A percentile compares a stretch with the other conserved stretches of the same genome.
These are phyloP conservation scores for Beauveria pseudobassiana DNA, from an alignment of 2,329 filamentous ascomycete genomes.

Conservation along the genomic window DNA sequence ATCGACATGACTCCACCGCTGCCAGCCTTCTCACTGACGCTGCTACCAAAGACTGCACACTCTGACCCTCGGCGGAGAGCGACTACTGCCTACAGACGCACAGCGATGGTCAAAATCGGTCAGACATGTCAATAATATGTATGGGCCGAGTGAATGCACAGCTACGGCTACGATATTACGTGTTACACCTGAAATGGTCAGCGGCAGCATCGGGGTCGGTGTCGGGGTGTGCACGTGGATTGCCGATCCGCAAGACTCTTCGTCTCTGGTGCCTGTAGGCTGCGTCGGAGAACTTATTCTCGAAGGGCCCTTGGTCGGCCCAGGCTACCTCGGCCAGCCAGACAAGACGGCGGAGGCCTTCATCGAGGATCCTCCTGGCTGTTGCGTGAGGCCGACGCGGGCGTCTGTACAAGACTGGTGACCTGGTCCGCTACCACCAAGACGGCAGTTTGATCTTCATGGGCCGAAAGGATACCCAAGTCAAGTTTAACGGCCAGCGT, in stretches of 20 bases:
- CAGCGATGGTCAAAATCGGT: neutral
- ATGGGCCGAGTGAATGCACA: conserved; percentile 2
- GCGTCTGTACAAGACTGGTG: conserved; percentile 18
- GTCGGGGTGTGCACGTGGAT: conserved; percentile 6
- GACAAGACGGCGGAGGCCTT: conserved; percentile 19
- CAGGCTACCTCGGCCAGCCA: conserved; percentile 13
- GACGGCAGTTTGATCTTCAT: conserved; percentile 30
- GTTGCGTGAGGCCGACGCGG: neutral
- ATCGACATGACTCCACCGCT: conserved; percentile 1
- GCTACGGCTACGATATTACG: neutral
- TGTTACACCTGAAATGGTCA: neutral
- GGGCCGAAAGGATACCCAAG: conserved; percentile 45
- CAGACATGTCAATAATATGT: conserved; percentile 5
- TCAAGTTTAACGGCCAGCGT: conserved; percentile 48
- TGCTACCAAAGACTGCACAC: neutral
- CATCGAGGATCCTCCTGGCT: conserved; percentile 1
- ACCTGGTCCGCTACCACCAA: conserved; percentile 31
- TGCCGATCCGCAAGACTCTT: conserved; percentile 2
- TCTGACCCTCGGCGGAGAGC: conserved; percentile 1
- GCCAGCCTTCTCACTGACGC: neutral
- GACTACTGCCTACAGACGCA: neutral
- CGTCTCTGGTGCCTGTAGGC: conserved; percentile 12
- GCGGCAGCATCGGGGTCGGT: conserved; percentile 11
- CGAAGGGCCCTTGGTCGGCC: conserved; percentile 14
- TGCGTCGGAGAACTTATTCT: conserved; percentile 16